Evolutionary conservation across 2,329 filamentous ascomycete species (phyloP).

Genomic region (Camptophora hylomeconis): DNA sequence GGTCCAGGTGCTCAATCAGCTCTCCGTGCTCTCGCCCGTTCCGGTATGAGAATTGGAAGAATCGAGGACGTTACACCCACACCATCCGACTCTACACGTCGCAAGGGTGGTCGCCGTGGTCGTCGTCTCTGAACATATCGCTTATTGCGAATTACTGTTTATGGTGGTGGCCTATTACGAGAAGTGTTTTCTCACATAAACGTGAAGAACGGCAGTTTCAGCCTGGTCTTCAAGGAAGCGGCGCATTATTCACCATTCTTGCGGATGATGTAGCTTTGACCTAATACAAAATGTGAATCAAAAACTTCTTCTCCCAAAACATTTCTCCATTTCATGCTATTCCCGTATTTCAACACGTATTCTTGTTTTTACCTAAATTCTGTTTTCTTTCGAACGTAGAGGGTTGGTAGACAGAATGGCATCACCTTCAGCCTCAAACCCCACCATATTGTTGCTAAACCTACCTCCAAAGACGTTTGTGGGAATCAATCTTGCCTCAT

Average conservation of each 20-base stretch:
- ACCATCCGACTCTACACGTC: slow-evolving; percentile 96
- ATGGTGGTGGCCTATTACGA: slow-evolving; percentile 3
- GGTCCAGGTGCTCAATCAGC: slow-evolving; percentile 98
- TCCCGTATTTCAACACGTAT: too few relatives aligned
- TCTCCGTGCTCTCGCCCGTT: slow-evolving; percentile 95
- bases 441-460: slow-evolving; percentile 29
- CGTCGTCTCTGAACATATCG: slow-evolving; percentile 76
- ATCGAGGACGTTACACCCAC: slow-evolving; percentile 99
- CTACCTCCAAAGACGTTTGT: slow-evolving; percentile 36
- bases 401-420: too few relatives aligned
- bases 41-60: slow-evolving; percentile 98
- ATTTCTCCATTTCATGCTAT: slow-evolving; percentile 1
- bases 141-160: slow-evolving; percentile 1
- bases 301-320: slow-evolving; percentile 2
- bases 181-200: slow-evolving; percentile 17
- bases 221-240: slow-evolving; percentile 41
- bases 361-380: too few relatives aligned
- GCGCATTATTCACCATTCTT: too few relatives aligned
- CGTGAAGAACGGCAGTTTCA: slow-evolving; percentile 38
- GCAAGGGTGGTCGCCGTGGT: slow-evolving; percentile 99
- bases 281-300: slow-evolving; percentile 4
- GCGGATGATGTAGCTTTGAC: slow-evolving; percentile 4
- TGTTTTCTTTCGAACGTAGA: too few relatives aligned
- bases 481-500: slow-evolving; percentile 44
- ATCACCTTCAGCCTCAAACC: background rate